Evolutionary conservation across 768 basidiomycete genomes (phyloP), one percentile per base, ranked within the genome.

Genomic region (Omphalotus guepiniiformis): DNA sequence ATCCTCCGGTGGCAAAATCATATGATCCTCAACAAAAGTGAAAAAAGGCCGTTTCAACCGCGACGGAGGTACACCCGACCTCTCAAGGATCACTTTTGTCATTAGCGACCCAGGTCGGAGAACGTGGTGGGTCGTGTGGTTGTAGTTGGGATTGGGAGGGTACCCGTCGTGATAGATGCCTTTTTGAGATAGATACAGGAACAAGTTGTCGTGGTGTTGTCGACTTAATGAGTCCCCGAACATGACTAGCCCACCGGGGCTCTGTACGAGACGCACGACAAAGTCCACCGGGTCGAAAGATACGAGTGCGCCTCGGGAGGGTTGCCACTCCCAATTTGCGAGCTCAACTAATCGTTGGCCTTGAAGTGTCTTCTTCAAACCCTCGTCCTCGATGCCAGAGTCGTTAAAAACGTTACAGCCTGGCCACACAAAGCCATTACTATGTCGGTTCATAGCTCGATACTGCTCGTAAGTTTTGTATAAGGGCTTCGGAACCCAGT

Each of bases 321-420:
- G 63, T 13, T 47, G 52, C 63, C 63, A 63, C n/a, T 51, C 59
- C 61, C 59, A 65, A 51, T 61, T 65, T 56, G 61, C 58, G 21
- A 62, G 52, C 22, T 63, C 55, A 54, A 65, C 54, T 36, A 65
- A 46, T 25, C 62, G 53, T 16, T 60, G 56, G 39, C 57, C 60
- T n/a, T 60, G 55, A 5, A 58, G 52, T 25, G 49, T 54, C 16
- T 46, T 52, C 34, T 57, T 51, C 6, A 53, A 53, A n/a, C 40
- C 50, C 28, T 49, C 44, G 1, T 50, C 42, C 29, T 37, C 28
- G 8, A 44, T 48, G 13, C 34, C 47, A 6, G 27, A 30, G 3
- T 55, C 35, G 4, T 53, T 55, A 11, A 53, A 49, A 6, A 59
- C 53, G 29, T 52, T 53, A 51, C 63, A 65, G 18, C 63, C 62